These are phyloP conservation scores for Castanea mollissima DNA, from an alignment of 306 rosid species.

Conservation along the genomic window DNA sequence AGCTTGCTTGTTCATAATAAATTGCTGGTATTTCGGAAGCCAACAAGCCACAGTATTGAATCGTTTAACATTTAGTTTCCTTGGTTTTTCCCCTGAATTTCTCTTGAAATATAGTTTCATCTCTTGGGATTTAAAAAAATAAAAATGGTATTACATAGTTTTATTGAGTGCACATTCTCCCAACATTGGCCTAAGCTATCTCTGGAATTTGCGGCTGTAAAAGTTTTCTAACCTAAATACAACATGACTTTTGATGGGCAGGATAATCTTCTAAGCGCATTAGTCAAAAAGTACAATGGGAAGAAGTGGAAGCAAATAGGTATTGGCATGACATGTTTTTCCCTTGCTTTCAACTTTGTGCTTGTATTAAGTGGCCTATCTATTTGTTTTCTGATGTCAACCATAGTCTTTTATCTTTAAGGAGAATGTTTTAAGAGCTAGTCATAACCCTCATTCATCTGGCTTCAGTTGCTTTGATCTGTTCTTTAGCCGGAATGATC, in stretches of 20 bases:
- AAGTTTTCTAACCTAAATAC: slow-evolving; percentile 12
- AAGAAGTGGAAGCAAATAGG: slow-evolving; percentile 59
- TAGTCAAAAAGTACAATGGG: slow-evolving; percentile 42
- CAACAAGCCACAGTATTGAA: too few species aligned
- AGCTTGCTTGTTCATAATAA: background rate
- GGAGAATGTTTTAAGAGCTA: background rate
- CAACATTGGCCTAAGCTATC: background rate
- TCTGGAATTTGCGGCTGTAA: background rate
- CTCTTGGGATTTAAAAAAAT: background rate
- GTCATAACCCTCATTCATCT: background rate
- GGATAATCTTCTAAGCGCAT: slow-evolving; percentile 49
- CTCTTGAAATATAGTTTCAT: too few species aligned
- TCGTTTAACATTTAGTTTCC: too few species aligned
- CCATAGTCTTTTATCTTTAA: slow-evolving; percentile 7
- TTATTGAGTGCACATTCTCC: background rate
- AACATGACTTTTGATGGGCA: slow-evolving; percentile 30
- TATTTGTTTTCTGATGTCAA: background rate
- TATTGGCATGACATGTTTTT: slow-evolving; percentile 10
- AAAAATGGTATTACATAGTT: background rate
- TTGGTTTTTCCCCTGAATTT: too few species aligned
- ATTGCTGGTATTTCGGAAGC: background rate
- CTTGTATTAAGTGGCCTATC: background rate
- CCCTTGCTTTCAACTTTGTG: slow-evolving; percentile 1
- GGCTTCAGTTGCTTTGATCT: background rate
- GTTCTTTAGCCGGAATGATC: background rate